A percentile compares a stretch with the other conserved stretches of the same genome.
Conservation (phyloP, 352 stramenopile species). For the Globisporangium polare region DNA sequence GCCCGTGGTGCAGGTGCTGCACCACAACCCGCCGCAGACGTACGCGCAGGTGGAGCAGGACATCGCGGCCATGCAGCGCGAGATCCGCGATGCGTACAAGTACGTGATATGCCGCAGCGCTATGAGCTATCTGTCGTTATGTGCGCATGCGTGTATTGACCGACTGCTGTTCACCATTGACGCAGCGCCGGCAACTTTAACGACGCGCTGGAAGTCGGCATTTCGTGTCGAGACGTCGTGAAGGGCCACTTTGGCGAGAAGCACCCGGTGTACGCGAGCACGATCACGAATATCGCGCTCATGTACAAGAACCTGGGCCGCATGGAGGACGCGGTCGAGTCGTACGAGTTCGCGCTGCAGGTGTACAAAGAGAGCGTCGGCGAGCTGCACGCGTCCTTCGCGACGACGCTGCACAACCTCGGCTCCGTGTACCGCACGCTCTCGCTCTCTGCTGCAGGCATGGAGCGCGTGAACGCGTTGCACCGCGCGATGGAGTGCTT, state of each 20-base stretch:
- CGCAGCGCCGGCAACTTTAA: slow-evolving; percentile 64
- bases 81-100: slow-evolving; percentile 83
- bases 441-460: slow-evolving; percentile 48
- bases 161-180: neutral
- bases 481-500: slow-evolving; percentile 76
- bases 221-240: slow-evolving; percentile 70
- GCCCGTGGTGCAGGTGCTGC: slow-evolving; percentile 52
- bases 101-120: slow-evolving; percentile 23
- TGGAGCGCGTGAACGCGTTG: slow-evolving; percentile 63
- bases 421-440: slow-evolving; percentile 69
- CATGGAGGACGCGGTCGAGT: slow-evolving; percentile 68
- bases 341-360: slow-evolving; percentile 77
- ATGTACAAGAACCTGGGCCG: slow-evolving; percentile 87
- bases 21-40: slow-evolving; percentile 45
- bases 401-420: slow-evolving; percentile 81
- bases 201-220: slow-evolving; percentile 52
- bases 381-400: slow-evolving; percentile 80
- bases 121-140: neutral
- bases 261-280: slow-evolving; percentile 80
- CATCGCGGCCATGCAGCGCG: slow-evolving; percentile 75
- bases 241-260: slow-evolving; percentile 72
- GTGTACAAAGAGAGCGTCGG: slow-evolving; percentile 80
- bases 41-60: slow-evolving; percentile 78
- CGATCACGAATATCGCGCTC: slow-evolving; percentile 83
- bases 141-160: neutral